Evolutionary conservation across 345 rosid genomes (phyloP), one percentile per base, ranked within the genome.

Genomic region (Melaleuca quinquenervia): DNA sequence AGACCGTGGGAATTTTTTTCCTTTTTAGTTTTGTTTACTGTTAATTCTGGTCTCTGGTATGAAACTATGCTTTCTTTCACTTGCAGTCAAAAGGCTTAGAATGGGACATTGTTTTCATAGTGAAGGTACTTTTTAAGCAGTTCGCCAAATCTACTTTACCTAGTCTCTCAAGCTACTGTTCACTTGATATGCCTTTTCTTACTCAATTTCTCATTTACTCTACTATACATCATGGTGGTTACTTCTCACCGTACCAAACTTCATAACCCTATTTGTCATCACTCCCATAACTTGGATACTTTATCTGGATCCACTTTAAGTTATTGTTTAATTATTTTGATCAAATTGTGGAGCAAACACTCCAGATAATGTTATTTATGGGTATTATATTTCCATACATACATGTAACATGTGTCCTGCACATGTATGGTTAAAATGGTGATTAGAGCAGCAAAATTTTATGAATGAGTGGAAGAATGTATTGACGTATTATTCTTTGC

Each of bases 31-130:
- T 70, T 70, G 22, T 70, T 70, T 36, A 41, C 36, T 70, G 48
- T 70, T 48, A 41, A 36, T 70, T 70, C 26, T 10, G 26, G 22
- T 70, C 80, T 36, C 80, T 9, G 14, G 26, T 9, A 20, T 36
- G 48, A 70, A 18, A 70, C 48, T 70, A 70, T 70, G 84, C 27
- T 88, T 78, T 70, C 60, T 88, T 85, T 26, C 88, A 75, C 88
- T 82, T 91, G 95, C 94, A 96, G 99, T 96, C 99, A 41, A 97
- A 97, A 92, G 99, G 99, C 89, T 91, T 97, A 86, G 99, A 97
- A 85, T 97, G 99, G 99, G 99, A 96, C 90, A 84, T 90, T 53
- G 98, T 96, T 89, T 97, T 97, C 93, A 91, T 97, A 86, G 93
- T 95, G 87, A 97, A 95, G 98, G 99, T 97, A 93, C 64, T n/a